phyloP scores from a whole-genome alignment of 202 grass and related monocot species.

The Dendrocalamus latiflorus region DNA sequence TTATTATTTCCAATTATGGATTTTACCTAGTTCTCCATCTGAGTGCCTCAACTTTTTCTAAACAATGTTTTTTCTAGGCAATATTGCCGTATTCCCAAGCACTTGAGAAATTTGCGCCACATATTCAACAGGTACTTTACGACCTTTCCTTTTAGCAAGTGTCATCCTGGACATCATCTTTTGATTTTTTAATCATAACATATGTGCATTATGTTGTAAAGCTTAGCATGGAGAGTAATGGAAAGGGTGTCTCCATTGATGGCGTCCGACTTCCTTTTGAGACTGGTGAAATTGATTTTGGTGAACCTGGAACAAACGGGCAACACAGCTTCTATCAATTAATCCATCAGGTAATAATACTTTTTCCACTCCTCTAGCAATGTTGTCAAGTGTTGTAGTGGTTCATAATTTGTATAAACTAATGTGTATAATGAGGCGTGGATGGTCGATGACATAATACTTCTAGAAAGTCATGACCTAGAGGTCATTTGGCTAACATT shows the following conservation, averaged over 20 bases:
- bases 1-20: neutral
- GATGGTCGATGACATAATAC: neutral
- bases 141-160: conserved; percentile 6
- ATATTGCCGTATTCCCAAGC: conserved; percentile 96
- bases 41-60: neutral
- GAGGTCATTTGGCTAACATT: neutral
- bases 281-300: conserved; percentile 98
- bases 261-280: conserved; percentile 64
- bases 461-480: neutral
- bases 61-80: conserved; percentile 46
- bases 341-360: conserved; percentile 85
- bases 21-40: conserved; percentile 3
- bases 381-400: neutral
- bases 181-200: conserved; percentile 1
- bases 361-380: neutral
- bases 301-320: conserved; percentile 98
- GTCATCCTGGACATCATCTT: neutral
- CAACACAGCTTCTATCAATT: conserved; percentile 99
- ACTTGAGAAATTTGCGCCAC: conserved; percentile 93
- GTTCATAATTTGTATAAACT: neutral
- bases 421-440: neutral
- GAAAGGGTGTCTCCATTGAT: conserved; percentile 94
- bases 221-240: conserved; percentile 99
- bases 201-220: conserved; percentile 44
- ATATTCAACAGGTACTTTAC: conserved; percentile 90